phyloP scores from a whole-genome alignment of 108 stramenopile species.

The Pseudonitzschia multiseries region DNA sequence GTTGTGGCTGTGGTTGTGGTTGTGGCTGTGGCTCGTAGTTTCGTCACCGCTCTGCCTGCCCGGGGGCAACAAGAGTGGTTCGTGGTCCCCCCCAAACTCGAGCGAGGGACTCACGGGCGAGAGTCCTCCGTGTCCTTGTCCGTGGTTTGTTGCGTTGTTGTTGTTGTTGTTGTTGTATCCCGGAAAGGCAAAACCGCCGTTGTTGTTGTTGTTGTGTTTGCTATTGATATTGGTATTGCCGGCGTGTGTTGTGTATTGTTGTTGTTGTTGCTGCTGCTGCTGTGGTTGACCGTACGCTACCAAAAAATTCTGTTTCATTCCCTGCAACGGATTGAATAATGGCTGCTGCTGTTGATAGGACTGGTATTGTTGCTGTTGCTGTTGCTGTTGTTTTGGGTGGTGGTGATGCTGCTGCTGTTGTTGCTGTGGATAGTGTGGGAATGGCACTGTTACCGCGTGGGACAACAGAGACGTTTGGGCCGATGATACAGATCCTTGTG shows the following conservation, averaged over 20 bases:
- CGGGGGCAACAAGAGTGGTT: conserved; percentile 79
- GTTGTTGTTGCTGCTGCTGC: neutral
- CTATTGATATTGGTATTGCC: conserved; percentile 13
- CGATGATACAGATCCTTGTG: no score
- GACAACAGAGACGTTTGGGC: no score
- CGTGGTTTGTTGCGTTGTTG: no score
- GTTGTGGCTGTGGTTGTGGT: no score
- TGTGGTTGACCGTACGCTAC: neutral
- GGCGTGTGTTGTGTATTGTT: no score
- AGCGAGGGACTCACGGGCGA: conserved; percentile 76
- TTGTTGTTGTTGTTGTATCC: neutral
- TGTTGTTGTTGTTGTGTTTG: conserved; percentile 26
- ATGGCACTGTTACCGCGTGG: neutral
- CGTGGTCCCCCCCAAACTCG: conserved; percentile 60
- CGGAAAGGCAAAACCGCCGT: conserved; percentile 16
- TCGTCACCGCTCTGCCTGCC: conserved; percentile 25
- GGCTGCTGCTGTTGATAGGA: conserved; percentile 13
- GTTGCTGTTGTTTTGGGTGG: conserved; percentile 24
- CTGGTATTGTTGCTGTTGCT: conserved; percentile 29
- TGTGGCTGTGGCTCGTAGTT: conserved; percentile 6
- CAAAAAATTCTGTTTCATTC: neutral
- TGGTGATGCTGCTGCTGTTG: conserved; percentile 14
- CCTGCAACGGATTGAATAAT: neutral
- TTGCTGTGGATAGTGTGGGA: neutral
- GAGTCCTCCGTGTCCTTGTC: neutral